Evolutionary conservation across 805 yeast species (phyloP).

Genomic region (Pichia heedii): DNA sequence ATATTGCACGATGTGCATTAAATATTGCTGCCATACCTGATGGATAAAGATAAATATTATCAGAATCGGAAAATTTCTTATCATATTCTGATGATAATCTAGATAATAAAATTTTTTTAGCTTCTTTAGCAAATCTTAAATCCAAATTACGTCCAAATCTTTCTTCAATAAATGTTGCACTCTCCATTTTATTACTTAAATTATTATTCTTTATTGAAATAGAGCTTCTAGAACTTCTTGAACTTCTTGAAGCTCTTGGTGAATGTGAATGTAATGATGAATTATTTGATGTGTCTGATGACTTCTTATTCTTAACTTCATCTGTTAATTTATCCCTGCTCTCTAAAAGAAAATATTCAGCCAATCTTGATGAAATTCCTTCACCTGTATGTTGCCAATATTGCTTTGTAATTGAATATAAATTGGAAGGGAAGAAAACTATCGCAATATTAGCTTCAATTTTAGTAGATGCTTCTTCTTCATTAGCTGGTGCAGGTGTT

Average conservation of each 20-base stretch:
- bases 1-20: slow-evolving; percentile 52
- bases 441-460: slow-evolving; percentile 65
- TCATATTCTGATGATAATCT: slow-evolving; percentile 58
- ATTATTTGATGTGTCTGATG: slow-evolving; percentile 9
- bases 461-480: slow-evolving; percentile 49
- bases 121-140: slow-evolving; percentile 62
- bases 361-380: slow-evolving; percentile 86
- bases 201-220: slow-evolving; percentile 8
- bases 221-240: slow-evolving; percentile 20
- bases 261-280: slow-evolving; percentile 11
- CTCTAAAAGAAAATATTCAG: slow-evolving; percentile 71
- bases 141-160: slow-evolving; percentile 87
- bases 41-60: slow-evolving; percentile 77
- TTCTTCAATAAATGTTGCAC: slow-evolving; percentile 67
- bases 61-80: slow-evolving; percentile 27
- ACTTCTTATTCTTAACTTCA: slow-evolving; percentile 14
- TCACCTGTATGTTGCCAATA: slow-evolving; percentile 99
- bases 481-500: slow-evolving; percentile 55
- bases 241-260: slow-evolving; percentile 15
- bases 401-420: slow-evolving; percentile 58
- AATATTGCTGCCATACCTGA: slow-evolving; percentile 92
- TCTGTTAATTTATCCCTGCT: slow-evolving; percentile 33
- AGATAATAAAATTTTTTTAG: slow-evolving; percentile 63
- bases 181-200: slow-evolving; percentile 34
- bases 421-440: slow-evolving; percentile 62